These are phyloP conservation scores for Penicillium expansum DNA, from an alignment of 2,329 filamentous ascomycete genomes.

Conservation along the genomic window DNA sequence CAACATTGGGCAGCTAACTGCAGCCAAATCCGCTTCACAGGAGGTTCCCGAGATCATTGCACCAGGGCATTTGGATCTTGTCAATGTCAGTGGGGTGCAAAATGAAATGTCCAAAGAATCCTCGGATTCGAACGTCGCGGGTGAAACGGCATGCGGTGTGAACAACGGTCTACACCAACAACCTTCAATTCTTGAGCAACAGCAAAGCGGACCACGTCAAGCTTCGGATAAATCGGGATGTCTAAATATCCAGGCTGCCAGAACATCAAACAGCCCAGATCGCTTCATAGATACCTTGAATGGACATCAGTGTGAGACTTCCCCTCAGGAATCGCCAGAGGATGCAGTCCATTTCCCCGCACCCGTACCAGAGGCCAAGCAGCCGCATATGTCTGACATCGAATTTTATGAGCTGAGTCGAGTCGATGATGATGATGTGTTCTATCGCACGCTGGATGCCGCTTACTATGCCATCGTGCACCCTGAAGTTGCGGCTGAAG, in stretches of 20 bases:
- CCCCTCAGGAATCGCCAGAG: neutral
- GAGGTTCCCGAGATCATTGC: neutral
- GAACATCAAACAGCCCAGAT: neutral
- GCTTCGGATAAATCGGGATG: neutral
- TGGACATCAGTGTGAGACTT: neutral
- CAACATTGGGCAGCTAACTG: neutral
- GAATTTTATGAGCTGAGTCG: neutral
- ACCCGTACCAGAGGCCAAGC: neutral
- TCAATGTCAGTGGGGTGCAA: neutral
- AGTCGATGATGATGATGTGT: conserved; percentile 4
- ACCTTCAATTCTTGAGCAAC: neutral
- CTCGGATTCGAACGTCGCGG: neutral
- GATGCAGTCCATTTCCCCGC: neutral
- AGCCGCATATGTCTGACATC: neutral
- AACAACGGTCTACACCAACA: neutral
- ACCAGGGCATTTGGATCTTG: neutral
- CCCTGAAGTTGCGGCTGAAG: neutral
- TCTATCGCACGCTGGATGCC: conserved; percentile 7
- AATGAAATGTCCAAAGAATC: neutral
- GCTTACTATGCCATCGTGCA: conserved; percentile 1
- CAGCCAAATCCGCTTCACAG: neutral
- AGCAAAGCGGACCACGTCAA: neutral
- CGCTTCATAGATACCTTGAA: neutral
- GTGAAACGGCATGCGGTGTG: neutral
- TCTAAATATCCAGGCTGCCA: neutral